These are phyloP conservation scores for Auriculariales sp. DNA, from an alignment of 768 basidiomycete genomes.

Conservation along the genomic window DNA sequence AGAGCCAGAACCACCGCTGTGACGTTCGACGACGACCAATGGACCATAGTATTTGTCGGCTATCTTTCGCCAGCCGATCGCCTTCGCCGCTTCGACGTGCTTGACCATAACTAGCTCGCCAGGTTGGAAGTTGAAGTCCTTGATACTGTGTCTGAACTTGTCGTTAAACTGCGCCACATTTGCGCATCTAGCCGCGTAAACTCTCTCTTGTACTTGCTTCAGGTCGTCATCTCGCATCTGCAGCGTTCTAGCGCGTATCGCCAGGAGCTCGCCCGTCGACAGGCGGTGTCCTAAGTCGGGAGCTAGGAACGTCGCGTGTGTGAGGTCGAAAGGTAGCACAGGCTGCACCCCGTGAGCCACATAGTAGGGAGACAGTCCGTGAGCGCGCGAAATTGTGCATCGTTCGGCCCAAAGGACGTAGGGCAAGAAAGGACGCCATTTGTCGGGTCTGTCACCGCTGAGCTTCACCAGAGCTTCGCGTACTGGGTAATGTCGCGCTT, in stretches of 20 bases:
- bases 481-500: slow-evolving; percentile 18
- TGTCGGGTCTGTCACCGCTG: no score
- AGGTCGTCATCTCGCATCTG: slow-evolving; percentile 14
- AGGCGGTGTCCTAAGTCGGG: no score
- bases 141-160: slow-evolving; percentile 8
- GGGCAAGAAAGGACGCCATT: no score
- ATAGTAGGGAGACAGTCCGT: slow-evolving; percentile 19
- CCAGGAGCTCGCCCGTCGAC: slow-evolving; percentile 11
- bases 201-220: slow-evolving; percentile 4
- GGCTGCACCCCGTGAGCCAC: slow-evolving; percentile 18
- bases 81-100: slow-evolving; percentile 19
- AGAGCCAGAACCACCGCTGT: slow-evolving; percentile 3
- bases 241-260: slow-evolving; percentile 12
- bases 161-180: slow-evolving; percentile 15
- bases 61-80: slow-evolving; percentile 15
- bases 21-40: slow-evolving; percentile 17
- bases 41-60: slow-evolving; percentile 24
- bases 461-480: slow-evolving; percentile 22
- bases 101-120: slow-evolving; percentile 21
- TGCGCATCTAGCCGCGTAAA: slow-evolving; percentile 10
- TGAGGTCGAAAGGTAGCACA: slow-evolving; percentile 17
- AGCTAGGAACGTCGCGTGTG: slow-evolving; percentile 21
- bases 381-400: slow-evolving; percentile 12
- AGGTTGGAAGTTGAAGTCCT: slow-evolving; percentile 13
- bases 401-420: slow-evolving; percentile 17